phyloP scores from a whole-genome alignment of 1,139 yeast species.

The Waltiozyma sp. region DNA sequence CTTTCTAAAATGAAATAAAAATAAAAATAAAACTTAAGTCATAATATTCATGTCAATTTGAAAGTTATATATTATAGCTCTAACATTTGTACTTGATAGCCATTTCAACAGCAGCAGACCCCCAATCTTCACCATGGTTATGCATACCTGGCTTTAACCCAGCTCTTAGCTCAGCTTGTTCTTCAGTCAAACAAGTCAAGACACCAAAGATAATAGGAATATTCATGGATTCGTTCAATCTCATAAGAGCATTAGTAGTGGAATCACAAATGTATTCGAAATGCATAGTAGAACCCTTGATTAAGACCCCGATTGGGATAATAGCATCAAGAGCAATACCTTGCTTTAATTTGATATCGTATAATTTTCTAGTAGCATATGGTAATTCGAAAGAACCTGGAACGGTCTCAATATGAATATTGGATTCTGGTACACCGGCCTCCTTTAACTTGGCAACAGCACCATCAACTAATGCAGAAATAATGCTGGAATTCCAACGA shows the following conservation, averaged over 20 bases:
- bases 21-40: too few species aligned
- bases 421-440: slow-evolving; percentile 63
- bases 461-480: slow-evolving; percentile 73
- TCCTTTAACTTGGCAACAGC: slow-evolving; percentile 48
- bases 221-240: slow-evolving; percentile 55
- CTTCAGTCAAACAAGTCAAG: slow-evolving; percentile 85
- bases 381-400: slow-evolving; percentile 96
- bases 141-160: slow-evolving; percentile 80
- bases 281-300: slow-evolving; percentile 97
- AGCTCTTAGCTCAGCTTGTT: slow-evolving; percentile 88
- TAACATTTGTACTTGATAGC: slow-evolving; percentile 32
- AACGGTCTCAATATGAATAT: slow-evolving; percentile 71
- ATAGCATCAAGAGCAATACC: slow-evolving; percentile 63
- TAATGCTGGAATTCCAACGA: slow-evolving; percentile 79
- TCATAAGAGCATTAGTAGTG: slow-evolving; percentile 79
- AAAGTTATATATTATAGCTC: too few species aligned
- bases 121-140: slow-evolving; percentile 98
- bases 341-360: slow-evolving; percentile 31
- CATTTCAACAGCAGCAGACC: slow-evolving; percentile 99
- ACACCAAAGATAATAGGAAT: slow-evolving; percentile 89
- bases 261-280: slow-evolving; percentile 94
- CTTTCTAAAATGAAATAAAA: too few species aligned
- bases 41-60: too few species aligned
- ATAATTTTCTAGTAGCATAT: slow-evolving; percentile 50
- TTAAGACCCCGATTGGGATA: slow-evolving; percentile 87